A percentile compares a stretch with the other conserved stretches of the same genome.
Conservation (phyloP, 345 rosid genomes). For the Mangifera indica region DNA sequence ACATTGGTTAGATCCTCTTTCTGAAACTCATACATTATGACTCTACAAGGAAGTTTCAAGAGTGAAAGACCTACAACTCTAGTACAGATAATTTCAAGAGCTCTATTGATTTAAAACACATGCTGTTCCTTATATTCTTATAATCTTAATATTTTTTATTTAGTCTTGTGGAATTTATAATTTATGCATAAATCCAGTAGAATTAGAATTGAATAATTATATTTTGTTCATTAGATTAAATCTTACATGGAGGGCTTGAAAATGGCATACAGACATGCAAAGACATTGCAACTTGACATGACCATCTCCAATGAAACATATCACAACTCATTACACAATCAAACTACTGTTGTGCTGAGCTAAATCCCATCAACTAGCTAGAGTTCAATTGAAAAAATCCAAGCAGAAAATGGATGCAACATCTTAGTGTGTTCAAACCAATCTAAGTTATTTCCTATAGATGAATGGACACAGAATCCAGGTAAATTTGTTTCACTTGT, state of each 20-base stretch:
- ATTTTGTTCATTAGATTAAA: too few relatives aligned
- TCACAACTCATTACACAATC: constrained; percentile 1
- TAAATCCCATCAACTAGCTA: constrained; percentile 22
- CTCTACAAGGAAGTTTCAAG: too few relatives aligned
- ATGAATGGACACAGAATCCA: neutral
- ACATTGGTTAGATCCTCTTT: too few relatives aligned
- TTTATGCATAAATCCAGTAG: too few relatives aligned
- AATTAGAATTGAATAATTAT: too few relatives aligned
- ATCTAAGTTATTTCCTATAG: neutral
- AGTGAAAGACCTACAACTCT: too few relatives aligned
- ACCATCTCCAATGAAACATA: constrained; percentile 19
- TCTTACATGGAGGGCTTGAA: neutral
- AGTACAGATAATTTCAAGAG: too few relatives aligned
- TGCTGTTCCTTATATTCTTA: too few relatives aligned
- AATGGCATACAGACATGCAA: constrained; percentile 9
- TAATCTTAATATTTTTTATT: too few relatives aligned
- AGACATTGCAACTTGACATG: constrained; percentile 6
- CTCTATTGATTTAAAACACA: too few relatives aligned
- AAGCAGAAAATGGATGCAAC: constrained; percentile 7
- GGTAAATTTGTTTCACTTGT: constrained; percentile 15
- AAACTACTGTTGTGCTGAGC: neutral
- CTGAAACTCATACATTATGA: too few relatives aligned
- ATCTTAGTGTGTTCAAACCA: neutral
- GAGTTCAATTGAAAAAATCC: neutral
- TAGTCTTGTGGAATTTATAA: too few relatives aligned